phyloP scores from a whole-genome alignment of 352 stramenopile species.

The Globisporangium alternatum region DNA sequence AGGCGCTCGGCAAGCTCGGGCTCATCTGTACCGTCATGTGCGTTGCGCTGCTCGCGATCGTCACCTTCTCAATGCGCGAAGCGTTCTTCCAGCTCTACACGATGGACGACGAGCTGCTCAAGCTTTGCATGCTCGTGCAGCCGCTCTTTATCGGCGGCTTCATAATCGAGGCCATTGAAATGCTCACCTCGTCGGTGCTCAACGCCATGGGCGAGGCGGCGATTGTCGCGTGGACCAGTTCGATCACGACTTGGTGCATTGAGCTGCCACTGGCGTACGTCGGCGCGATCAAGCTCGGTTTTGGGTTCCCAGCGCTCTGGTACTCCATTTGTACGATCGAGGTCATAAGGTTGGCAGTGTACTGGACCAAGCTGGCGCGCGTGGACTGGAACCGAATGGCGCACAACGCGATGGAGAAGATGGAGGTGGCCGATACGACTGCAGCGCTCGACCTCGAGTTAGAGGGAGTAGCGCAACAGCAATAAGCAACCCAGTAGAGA shows the following conservation, averaged over 20 bases:
- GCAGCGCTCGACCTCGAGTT: background rate
- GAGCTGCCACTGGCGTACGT: slow-evolving; percentile 61
- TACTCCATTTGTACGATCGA: slow-evolving; percentile 44
- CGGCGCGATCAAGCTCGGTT: slow-evolving; percentile 37
- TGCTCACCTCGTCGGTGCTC: slow-evolving; percentile 41
- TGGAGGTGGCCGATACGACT: background rate
- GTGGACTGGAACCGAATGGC: slow-evolving; percentile 3
- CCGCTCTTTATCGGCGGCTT: slow-evolving; percentile 45
- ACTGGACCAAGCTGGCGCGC: slow-evolving; percentile 30
- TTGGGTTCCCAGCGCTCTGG: slow-evolving; percentile 50
- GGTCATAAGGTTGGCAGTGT: slow-evolving; percentile 40
- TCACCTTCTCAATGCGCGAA: slow-evolving; percentile 37
- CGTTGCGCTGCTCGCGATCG: slow-evolving; percentile 7
- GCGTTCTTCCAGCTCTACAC: slow-evolving; percentile 61
- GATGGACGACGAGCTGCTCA: slow-evolving; percentile 44
- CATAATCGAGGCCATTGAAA: slow-evolving; percentile 47
- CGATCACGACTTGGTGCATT: slow-evolving; percentile 53
- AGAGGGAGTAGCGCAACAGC: background rate
- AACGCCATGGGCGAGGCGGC: slow-evolving; percentile 45
- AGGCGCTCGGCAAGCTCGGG: slow-evolving; percentile 9
- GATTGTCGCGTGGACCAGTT: slow-evolving; percentile 49
- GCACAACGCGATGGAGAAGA: background rate
- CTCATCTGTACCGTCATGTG: slow-evolving; percentile 1
- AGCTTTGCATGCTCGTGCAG: slow-evolving; percentile 41
- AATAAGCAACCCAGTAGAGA: too few species aligned